A percentile compares a stretch with the other conserved stretches of the same genome.
Evolutionary conservation across 2,329 filamentous ascomycete species (phyloP).

Genomic region (Ophiostoma angusticollis): DNA sequence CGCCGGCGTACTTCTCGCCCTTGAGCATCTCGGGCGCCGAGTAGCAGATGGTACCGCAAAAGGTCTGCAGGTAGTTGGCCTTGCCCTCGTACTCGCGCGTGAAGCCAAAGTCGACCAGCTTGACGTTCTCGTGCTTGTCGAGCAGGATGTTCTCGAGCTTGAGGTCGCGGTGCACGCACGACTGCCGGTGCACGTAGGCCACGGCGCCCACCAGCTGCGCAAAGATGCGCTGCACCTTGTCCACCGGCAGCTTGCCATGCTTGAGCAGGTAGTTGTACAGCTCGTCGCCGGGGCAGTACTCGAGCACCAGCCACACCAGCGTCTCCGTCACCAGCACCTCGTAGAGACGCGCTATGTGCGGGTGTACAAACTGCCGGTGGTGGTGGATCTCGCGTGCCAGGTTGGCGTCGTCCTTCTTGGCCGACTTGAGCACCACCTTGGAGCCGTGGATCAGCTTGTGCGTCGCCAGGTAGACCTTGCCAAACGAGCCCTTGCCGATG

Average conservation of each 20-base stretch:
- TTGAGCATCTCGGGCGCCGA: slow-evolving; percentile 97
- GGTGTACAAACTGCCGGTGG: slow-evolving; percentile 93
- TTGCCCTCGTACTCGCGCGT: slow-evolving; percentile 95
- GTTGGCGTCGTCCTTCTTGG: slow-evolving; percentile 90
- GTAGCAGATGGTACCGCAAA: slow-evolving; percentile 95
- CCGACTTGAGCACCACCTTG: slow-evolving; percentile 98
- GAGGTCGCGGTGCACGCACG: slow-evolving; percentile 89
- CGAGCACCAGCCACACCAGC: slow-evolving; percentile 89
- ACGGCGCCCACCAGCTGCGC: slow-evolving; percentile 92
- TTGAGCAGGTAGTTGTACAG: slow-evolving; percentile 90
- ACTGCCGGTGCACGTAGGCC: slow-evolving; percentile 85
- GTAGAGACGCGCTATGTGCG: slow-evolving; percentile 91
- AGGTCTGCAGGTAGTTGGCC: slow-evolving; percentile 88
- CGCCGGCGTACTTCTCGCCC: slow-evolving; percentile 92
- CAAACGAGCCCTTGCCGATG: slow-evolving; percentile 96
- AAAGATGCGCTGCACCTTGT: slow-evolving; percentile 91
- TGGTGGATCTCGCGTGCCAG: slow-evolving; percentile 96
- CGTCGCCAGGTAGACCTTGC: slow-evolving; percentile 89
- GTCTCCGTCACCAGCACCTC: slow-evolving; percentile 96
- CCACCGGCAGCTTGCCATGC: slow-evolving; percentile 68
- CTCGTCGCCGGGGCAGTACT: slow-evolving; percentile 95
- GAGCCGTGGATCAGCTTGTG: slow-evolving; percentile 98
- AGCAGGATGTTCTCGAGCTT: slow-evolving; percentile 95
- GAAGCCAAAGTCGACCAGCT: slow-evolving; percentile 95
- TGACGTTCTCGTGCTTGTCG: slow-evolving; percentile 95